Percentiles rank a stretch among this genome's conserved stretches.
phyloP scores from a whole-genome alignment of 257 asterid genomes.

The Oldenlandia corymbosa region DNA sequence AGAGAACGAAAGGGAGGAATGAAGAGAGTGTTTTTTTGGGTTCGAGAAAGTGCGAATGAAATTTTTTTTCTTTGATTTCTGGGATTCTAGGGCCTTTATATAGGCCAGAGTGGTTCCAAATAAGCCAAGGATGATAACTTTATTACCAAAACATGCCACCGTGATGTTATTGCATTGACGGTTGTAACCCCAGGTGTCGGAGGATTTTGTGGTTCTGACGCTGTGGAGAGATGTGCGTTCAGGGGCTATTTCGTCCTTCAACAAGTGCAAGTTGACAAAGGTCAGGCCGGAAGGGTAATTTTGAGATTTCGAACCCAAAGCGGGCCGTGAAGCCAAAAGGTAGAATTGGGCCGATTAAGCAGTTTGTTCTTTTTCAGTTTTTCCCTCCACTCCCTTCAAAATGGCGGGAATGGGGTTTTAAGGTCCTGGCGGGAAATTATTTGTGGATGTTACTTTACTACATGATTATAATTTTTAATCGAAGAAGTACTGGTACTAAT shows the following conservation, averaged over 20 bases:
- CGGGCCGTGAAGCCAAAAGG: not conserved
- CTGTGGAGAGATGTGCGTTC: not conserved
- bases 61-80: not conserved
- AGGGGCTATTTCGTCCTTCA: slow-evolving; percentile 5
- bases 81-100: not conserved
- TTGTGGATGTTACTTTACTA: no score
- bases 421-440: slow-evolving; percentile 10
- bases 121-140: not conserved
- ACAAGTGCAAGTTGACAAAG: not conserved
- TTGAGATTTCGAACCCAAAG: not conserved
- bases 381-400: not conserved
- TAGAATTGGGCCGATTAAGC: slow-evolving; percentile 13
- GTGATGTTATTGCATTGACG: not conserved
- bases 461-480: no score
- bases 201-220: not conserved
- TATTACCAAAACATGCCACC: slow-evolving; percentile 16
- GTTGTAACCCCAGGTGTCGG: not conserved
- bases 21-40: not conserved
- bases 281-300: not conserved
- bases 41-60: slow-evolving; percentile 1
- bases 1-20: not conserved
- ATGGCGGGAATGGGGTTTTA: slow-evolving; percentile 31
- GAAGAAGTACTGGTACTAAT: no score
- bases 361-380: not conserved
- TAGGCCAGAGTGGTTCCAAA: not conserved